These are phyloP conservation scores for Cladorrhinum sp. DNA, from an alignment of 2,329 filamentous ascomycete species.

Conservation along the genomic window DNA sequence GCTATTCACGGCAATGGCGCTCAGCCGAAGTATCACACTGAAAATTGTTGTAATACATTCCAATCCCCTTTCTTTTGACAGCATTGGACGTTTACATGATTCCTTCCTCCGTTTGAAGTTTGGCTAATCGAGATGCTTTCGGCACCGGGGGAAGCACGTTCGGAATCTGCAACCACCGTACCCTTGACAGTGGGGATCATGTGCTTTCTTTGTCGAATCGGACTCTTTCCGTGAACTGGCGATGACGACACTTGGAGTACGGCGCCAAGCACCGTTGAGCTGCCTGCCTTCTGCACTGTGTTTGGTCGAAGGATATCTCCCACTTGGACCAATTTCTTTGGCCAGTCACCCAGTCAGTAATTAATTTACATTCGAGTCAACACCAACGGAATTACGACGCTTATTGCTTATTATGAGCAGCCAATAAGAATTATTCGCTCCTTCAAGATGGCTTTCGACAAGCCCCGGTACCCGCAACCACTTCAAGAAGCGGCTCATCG, in stretches of 20 bases:
- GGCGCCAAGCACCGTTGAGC: not conserved
- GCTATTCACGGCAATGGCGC: too few relatives aligned
- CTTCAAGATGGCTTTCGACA: not conserved
- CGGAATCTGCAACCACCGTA: not conserved
- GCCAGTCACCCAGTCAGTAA: not conserved
- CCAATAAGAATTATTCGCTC: not conserved
- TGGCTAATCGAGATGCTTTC: not conserved
- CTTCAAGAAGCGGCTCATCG: not conserved
- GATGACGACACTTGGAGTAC: slow-evolving; percentile 5
- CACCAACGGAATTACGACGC: not conserved
- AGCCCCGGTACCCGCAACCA: not conserved
- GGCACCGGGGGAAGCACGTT: not conserved
- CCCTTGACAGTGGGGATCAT: slow-evolving; percentile 12
- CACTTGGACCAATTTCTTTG: not conserved
- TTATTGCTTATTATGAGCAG: not conserved
- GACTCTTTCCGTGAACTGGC: slow-evolving; percentile 11
- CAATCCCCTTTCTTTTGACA: not conserved
- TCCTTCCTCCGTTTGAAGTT: not conserved
- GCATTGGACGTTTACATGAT: not conserved
- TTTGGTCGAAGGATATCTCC: not conserved
- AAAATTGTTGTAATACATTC: not conserved
- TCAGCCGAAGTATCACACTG: not conserved
- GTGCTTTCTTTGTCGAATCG: slow-evolving; percentile 9
- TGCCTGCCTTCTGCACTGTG: not conserved
- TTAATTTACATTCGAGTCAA: not conserved